Evolutionary conservation across 2,329 filamentous ascomycete species (phyloP).

Genomic region (Metarhizium guizhouense): DNA sequence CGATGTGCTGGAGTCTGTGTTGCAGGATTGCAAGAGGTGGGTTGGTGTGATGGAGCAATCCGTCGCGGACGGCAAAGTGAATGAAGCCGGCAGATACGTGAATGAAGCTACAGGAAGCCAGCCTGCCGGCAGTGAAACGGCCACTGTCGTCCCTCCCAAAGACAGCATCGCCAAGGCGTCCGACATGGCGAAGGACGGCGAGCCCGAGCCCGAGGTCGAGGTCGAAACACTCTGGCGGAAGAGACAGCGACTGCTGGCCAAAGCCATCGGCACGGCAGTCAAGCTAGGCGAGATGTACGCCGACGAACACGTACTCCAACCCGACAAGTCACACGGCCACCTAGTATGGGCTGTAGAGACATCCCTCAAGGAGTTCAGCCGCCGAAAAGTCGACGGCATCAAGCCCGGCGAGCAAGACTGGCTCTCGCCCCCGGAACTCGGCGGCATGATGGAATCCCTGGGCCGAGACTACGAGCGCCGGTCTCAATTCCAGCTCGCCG

Average conservation of each 20-base stretch:
- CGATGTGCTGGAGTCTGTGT: slow-evolving; percentile 69
- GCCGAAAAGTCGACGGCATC: slow-evolving; percentile 57
- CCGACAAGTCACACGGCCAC: slow-evolving; percentile 61
- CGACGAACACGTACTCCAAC: slow-evolving; percentile 64
- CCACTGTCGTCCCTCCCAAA: background rate
- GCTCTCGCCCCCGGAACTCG: slow-evolving; percentile 62
- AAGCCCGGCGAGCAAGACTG: slow-evolving; percentile 63
- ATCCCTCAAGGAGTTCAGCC: slow-evolving; percentile 62
- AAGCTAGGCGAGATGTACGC: slow-evolving; percentile 82
- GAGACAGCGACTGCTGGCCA: slow-evolving; percentile 60
- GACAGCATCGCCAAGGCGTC: slow-evolving; percentile 6
- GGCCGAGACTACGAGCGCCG: slow-evolving; percentile 67
- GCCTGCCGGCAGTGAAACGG: background rate
- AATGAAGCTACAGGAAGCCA: slow-evolving; percentile 6
- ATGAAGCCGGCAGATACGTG: slow-evolving; percentile 27
- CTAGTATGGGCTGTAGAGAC: slow-evolving; percentile 78
- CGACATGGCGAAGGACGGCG: slow-evolving; percentile 5
- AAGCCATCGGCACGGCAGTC: slow-evolving; percentile 65
- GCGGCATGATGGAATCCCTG: slow-evolving; percentile 66
- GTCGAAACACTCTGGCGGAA: slow-evolving; percentile 45
- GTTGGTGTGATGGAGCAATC: slow-evolving; percentile 44
- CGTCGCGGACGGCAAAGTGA: slow-evolving; percentile 36
- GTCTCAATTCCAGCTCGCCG: slow-evolving; percentile 69
- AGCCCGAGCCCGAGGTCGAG: background rate
- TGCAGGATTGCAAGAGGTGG: slow-evolving; percentile 58